Evolutionary conservation across 2,329 filamentous ascomycete species (phyloP).

Genomic region (Acrocalymma vagum): DNA sequence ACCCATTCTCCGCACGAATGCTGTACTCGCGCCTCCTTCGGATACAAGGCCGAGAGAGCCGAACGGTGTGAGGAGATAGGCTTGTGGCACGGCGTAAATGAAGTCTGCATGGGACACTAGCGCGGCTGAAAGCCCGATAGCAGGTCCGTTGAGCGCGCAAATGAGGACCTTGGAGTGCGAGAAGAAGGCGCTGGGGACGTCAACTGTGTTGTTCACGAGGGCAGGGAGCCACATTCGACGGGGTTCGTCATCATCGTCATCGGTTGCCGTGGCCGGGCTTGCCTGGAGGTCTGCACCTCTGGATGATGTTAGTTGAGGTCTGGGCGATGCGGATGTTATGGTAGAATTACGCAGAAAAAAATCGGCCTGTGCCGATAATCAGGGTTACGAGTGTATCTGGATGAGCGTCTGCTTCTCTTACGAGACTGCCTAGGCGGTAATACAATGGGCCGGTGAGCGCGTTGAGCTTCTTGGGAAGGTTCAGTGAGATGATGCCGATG

Average conservation of each 20-base stretch:
- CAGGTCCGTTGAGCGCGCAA: constrained; percentile 9
- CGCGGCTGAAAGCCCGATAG: constrained; percentile 8
- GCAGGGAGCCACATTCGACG: constrained; percentile 2
- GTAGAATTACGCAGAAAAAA: constrained; percentile 8
- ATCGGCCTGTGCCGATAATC: constrained; percentile 5
- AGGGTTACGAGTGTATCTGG: constrained; percentile 6
- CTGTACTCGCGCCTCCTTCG: constrained; percentile 80
- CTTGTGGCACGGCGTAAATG: constrained; percentile 78
- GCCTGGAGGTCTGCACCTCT: constrained; percentile 77
- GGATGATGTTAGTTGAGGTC: constrained; percentile 6
- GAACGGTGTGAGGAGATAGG: constrained; percentile 89
- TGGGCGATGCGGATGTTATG: constrained; percentile 1
- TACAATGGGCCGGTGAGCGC: constrained; percentile 1
- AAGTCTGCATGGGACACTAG: constrained; percentile 10
- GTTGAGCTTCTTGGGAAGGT: constrained; percentile 8
- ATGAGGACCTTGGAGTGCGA: constrained; percentile 8
- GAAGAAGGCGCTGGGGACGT: constrained; percentile 9
- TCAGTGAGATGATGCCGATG: constrained; percentile 7
- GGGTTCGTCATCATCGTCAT: background rate
- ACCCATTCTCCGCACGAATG: constrained; percentile 79
- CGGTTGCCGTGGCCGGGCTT: constrained; percentile 24
- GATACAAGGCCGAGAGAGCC: constrained; percentile 84
- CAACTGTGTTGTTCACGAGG: constrained; percentile 5
- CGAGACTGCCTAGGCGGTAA: constrained; percentile 7
- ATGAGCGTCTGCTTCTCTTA: constrained; percentile 4